phyloP scores from a whole-genome alignment of 2,329 filamentous ascomycete species.

The Pseudogymnoascus pannorum region DNA sequence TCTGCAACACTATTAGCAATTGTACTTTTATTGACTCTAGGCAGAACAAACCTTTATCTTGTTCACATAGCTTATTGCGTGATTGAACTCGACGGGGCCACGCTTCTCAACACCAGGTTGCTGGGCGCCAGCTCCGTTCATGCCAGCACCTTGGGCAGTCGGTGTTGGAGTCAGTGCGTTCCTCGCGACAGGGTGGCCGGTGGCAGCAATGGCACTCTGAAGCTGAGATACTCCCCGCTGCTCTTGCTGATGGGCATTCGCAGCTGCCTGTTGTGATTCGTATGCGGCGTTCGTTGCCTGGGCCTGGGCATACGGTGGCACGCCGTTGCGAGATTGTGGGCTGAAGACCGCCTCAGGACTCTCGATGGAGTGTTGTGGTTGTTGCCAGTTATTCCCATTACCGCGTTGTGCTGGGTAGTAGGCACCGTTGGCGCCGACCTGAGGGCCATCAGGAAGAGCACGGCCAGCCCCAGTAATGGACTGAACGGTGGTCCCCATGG shows the following conservation, averaged over 20 bases:
- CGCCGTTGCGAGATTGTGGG: slow-evolving; percentile 45
- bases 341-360: slow-evolving; percentile 58
- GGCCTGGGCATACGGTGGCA: slow-evolving; percentile 36
- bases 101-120: slow-evolving; percentile 69
- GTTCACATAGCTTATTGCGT: slow-evolving; percentile 98
- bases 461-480: slow-evolving; percentile 58
- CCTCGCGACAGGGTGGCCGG: slow-evolving; percentile 38
- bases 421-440: slow-evolving; percentile 22
- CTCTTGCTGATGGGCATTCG: slow-evolving; percentile 50
- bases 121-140: slow-evolving; percentile 54
- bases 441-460: slow-evolving; percentile 33
- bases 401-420: slow-evolving; percentile 33
- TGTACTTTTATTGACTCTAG: slow-evolving; percentile 10
- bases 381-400: slow-evolving; percentile 42
- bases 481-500: slow-evolving; percentile 92
- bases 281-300: slow-evolving; percentile 33
- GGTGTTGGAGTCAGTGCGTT: slow-evolving; percentile 56
- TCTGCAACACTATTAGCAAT: slow-evolving; percentile 45
- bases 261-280: slow-evolving; percentile 35
- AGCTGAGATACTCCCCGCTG: slow-evolving; percentile 59
- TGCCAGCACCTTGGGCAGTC: slow-evolving; percentile 44
- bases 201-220: slow-evolving; percentile 48
- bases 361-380: slow-evolving; percentile 51
- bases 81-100: slow-evolving; percentile 96
- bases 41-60: slow-evolving; percentile 80